These are phyloP conservation scores for Cerioporus squamosus DNA, from an alignment of 1,284 basidiomycete genomes.

Conservation along the genomic window DNA sequence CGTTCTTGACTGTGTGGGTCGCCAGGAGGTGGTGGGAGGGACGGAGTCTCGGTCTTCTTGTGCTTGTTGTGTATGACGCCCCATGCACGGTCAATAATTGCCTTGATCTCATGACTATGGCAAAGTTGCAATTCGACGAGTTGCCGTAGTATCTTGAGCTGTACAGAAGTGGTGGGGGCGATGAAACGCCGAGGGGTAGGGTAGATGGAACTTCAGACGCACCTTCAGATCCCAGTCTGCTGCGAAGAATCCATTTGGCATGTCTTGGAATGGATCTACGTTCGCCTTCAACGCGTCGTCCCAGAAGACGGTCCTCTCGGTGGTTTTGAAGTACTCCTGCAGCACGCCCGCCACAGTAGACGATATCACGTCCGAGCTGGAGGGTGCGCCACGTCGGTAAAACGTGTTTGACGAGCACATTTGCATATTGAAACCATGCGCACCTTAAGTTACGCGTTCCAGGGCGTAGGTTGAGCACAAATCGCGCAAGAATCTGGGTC, in stretches of 20 bases:
- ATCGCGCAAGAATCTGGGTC: conserved; percentile 69
- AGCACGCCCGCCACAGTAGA: conserved; percentile 67
- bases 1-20: conserved; percentile 67
- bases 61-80: conserved; percentile 80
- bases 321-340: conserved; percentile 69
- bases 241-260: conserved; percentile 71
- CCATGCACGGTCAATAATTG: conserved; percentile 79
- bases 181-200: conserved; percentile 10
- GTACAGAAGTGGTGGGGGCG: conserved; percentile 2
- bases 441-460: conserved; percentile 86
- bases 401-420: conserved; percentile 31
- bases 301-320: conserved; percentile 80
- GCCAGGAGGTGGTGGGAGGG: conserved; percentile 52
- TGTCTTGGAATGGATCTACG: conserved; percentile 67
- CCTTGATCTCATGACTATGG: conserved; percentile 69
- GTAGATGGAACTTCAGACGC: conserved; percentile 34
- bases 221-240: conserved; percentile 81
- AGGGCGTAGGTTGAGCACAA: conserved; percentile 78
- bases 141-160: conserved; percentile 81
- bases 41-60: conserved; percentile 70
- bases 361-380: conserved; percentile 76
- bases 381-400: conserved; percentile 39
- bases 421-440: conserved; percentile 39
- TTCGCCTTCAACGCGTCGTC: conserved; percentile 66
- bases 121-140: conserved; percentile 79